Evolutionary conservation across 768 basidiomycete genomes (phyloP), one percentile per base, ranked within the genome.

Genomic region (Hygrocybe punicea): DNA sequence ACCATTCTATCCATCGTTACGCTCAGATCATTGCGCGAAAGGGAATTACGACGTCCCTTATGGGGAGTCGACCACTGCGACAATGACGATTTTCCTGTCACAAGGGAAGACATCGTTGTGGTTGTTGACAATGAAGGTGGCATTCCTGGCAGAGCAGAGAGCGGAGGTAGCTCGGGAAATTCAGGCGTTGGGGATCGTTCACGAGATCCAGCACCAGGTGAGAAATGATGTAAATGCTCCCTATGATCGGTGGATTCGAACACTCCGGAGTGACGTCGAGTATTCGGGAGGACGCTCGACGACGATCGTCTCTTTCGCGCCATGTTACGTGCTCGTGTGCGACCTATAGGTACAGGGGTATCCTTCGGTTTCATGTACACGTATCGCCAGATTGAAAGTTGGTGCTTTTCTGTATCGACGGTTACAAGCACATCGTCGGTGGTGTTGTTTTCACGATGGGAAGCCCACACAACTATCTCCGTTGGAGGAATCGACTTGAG

Each of bases 321-420:
- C 19, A 63, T 56, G 37, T 51, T 63, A 33, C 63, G 63, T 4
- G 64, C 52, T 19, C 61, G 63, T 29, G 67, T 53, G 42, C 68
- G 70, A 0, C 67, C 70, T 16, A 74, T 64, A 11, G 78, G 76
- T 16, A 76, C 65, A 3, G 81, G 83, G 1, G 76, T 73, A 57
- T 82, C 81, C 63, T 81, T 83, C 9, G 83, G 84, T 59, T 82
- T 82, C 58, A 86, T 69, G 62, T 85, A 86, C 1, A 77, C 79
- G 65, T 91, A 91, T 24, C 86, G 80, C 89, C 90, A 92, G 39
- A 91, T 69, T 2, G 85, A 81, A 2, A 91, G 61, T 46, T 75
- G 76, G 10, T 71, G 74, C 51, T 74, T 80, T 51, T 81, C 81
- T 6, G 75, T 67, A 57, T 88, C 77, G 23, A 86, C 71, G 1